phyloP scores from a whole-genome alignment of 495 filamentous ascomycete genomes.

The Saxispiralis lemnorum region DNA sequence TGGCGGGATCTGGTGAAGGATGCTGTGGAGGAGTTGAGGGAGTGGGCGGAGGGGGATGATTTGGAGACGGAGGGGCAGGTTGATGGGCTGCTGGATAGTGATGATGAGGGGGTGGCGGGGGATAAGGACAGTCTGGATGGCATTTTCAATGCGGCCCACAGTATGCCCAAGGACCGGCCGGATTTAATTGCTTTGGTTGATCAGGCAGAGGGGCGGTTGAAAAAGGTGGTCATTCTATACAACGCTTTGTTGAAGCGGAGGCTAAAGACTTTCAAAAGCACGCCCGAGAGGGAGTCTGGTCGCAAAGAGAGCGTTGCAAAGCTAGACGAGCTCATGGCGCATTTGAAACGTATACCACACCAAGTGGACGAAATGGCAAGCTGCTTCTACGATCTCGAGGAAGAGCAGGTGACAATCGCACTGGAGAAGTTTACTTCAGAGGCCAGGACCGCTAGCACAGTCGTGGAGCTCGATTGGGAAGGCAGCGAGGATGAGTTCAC shows the following conservation, averaged over 20 bases:
- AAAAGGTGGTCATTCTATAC: constrained; percentile 40
- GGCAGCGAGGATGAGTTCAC: constrained; percentile 24
- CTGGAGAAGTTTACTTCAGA: constrained; percentile 17
- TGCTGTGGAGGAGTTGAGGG: constrained; percentile 64
- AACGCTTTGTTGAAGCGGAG: constrained; percentile 42
- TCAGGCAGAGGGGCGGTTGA: constrained; percentile 36
- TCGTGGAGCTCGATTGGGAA: constrained; percentile 17
- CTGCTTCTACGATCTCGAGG: constrained; percentile 35
- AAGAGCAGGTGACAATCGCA: constrained; percentile 15
- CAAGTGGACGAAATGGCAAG: constrained; percentile 30
- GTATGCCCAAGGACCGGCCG: constrained; percentile 37
- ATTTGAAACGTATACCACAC: constrained; percentile 28
- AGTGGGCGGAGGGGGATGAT: constrained; percentile 44
- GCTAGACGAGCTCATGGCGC: constrained; percentile 26
- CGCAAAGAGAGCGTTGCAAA: background rate
- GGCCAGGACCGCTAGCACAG: constrained; percentile 12
- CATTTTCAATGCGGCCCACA: constrained; percentile 36
- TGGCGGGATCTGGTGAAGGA: constrained; percentile 59
- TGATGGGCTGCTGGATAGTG: constrained; percentile 26
- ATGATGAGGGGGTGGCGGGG: constrained; percentile 29
- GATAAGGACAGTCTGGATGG: constrained; percentile 26
- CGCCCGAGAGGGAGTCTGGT: background rate
- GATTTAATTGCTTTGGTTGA: constrained; percentile 40
- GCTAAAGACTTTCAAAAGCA: constrained; percentile 31
- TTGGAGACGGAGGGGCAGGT: constrained; percentile 32